Evolutionary conservation across 768 basidiomycete genomes (phyloP), one percentile per base, ranked within the genome.

Genomic region (Naematelia aurantialba): DNA sequence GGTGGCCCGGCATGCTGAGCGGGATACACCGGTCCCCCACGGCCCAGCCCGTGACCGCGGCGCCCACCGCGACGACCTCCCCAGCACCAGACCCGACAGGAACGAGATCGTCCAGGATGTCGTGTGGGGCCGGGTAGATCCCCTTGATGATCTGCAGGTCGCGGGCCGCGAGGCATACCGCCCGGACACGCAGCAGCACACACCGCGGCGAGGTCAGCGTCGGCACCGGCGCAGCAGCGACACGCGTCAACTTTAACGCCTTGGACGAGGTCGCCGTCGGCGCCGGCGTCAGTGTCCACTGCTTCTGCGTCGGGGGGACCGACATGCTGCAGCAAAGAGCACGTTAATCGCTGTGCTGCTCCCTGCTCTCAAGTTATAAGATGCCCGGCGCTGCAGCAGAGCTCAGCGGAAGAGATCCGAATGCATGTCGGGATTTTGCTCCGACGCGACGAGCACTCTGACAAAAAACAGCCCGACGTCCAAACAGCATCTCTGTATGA

Each of bases 111-210:
- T 68, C 51, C 1, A 65, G 69, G 3, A 73, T 61, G 22, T 42
- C 62, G 56, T 73, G 72, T 4, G 72, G 72, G 13, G 72, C 69
- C 24, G 72, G 72, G 52, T 73, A 73, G 19, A 65, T 55, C n/a
- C 57, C 58, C 3, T 55, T 70, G 10, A 67, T 72, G 42, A 77
- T 75, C 53, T 77, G 76, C 10, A 68, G 50, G 51, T 77, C 76
- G 44, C 76, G 46, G 4, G 76, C 73, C 55, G 74, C 74, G 19
- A 77, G 54, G 2, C 65, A n/a, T n/a, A n/a, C n/a, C n/a, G n/a
- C 21, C 42, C n/a, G n/a, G n/a, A n/a, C n/a, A n/a, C n/a, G n/a
- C n/a, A n/a, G n/a, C n/a, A n/a, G n/a, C n/a, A n/a, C n/a, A n/a
- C n/a, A n/a, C n/a, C n/a, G n/a, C n/a, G 42, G 42, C 42, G 42